Evolutionary conservation across 1,139 yeast genomes (phyloP).

Genomic region (Suhomyces maxii): DNA sequence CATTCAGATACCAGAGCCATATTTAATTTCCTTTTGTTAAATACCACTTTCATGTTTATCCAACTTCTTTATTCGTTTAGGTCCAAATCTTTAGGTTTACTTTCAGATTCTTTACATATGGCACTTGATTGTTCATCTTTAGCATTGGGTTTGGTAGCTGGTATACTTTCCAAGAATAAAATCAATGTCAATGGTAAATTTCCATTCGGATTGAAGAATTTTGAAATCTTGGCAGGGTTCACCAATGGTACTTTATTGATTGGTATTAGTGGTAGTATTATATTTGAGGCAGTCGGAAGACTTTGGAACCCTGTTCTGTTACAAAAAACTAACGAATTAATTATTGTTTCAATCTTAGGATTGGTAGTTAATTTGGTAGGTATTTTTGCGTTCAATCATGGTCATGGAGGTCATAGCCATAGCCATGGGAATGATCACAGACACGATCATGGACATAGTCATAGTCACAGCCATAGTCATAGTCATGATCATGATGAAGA

Average conservation of each 20-base stretch:
- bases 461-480: slow-evolving; percentile 37
- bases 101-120: slow-evolving; percentile 96
- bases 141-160: slow-evolving; percentile 86
- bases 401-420: slow-evolving; percentile 38
- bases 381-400: slow-evolving; percentile 90
- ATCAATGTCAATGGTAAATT: slow-evolving; percentile 61
- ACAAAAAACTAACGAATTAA: slow-evolving; percentile 79
- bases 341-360: slow-evolving; percentile 83
- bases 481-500: slow-evolving; percentile 11
- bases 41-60: slow-evolving; percentile 90
- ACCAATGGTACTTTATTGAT: slow-evolving; percentile 86
- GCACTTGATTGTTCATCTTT: slow-evolving; percentile 90
- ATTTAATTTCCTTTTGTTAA: slow-evolving; percentile 79
- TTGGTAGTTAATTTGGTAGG: slow-evolving; percentile 88
- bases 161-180: slow-evolving; percentile 51
- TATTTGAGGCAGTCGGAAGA: slow-evolving; percentile 84
- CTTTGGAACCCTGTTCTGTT: slow-evolving; percentile 73
- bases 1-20: slow-evolving; percentile 85
- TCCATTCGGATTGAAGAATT: slow-evolving; percentile 83
- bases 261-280: slow-evolving; percentile 86
- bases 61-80: slow-evolving; percentile 89
- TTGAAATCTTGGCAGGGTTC: slow-evolving; percentile 92
- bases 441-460: slow-evolving; percentile 31
- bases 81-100: slow-evolving; percentile 85
- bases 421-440: slow-evolving; percentile 37